Percentiles rank a stretch among this genome's conserved stretches.
Evolutionary conservation across 2,329 filamentous ascomycete species (phyloP).

Genomic region (Sporothrix curviconia): DNA sequence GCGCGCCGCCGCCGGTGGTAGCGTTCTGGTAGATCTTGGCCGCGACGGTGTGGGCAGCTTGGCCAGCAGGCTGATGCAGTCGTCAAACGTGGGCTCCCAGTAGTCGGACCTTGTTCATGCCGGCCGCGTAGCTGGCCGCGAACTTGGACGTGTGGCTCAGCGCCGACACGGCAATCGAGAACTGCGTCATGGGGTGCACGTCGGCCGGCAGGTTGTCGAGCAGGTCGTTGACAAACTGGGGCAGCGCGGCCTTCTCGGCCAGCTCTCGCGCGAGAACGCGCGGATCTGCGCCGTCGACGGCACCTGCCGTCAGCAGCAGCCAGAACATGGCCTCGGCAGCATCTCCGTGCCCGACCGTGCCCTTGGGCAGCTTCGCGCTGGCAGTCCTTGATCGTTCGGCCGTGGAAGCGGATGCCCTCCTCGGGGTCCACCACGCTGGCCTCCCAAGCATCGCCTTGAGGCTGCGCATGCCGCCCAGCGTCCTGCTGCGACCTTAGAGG

Average conservation of each 20-base stretch:
- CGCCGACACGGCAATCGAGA: conserved; percentile 90
- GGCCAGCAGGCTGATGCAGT: conserved; percentile 85
- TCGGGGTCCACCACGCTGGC: conserved; percentile 94
- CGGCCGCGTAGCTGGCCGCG: conserved; percentile 84
- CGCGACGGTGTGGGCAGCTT: conserved; percentile 94
- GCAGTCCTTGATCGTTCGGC: conserved; percentile 96
- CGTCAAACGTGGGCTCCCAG: conserved; percentile 97
- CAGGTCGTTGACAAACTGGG: conserved; percentile 77
- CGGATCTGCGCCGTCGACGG: conserved; percentile 78
- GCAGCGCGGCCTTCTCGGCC: conserved; percentile 77
- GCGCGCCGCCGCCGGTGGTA: conserved; percentile 65
- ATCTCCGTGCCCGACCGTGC: conserved; percentile 87
- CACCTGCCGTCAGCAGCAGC: conserved; percentile 89
- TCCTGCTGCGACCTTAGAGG: conserved; percentile 89
- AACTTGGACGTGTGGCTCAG: conserved; percentile 93
- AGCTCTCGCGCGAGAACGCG: conserved; percentile 75
- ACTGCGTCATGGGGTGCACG: conserved; percentile 97
- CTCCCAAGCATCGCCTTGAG: conserved; percentile 99
- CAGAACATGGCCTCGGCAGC: conserved; percentile 99
- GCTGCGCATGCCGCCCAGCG: conserved; percentile 92
- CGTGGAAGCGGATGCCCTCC: conserved; percentile 97
- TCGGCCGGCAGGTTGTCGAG: conserved; percentile 83
- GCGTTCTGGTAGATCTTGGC: conserved; percentile 96
- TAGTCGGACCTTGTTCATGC: conserved; percentile 92
- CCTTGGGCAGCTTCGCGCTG: conserved; percentile 90